Base-by-base conservation (phyloP, 1,284 basidiomycete species). In the Butyriboletus appendiculatus region DNA sequence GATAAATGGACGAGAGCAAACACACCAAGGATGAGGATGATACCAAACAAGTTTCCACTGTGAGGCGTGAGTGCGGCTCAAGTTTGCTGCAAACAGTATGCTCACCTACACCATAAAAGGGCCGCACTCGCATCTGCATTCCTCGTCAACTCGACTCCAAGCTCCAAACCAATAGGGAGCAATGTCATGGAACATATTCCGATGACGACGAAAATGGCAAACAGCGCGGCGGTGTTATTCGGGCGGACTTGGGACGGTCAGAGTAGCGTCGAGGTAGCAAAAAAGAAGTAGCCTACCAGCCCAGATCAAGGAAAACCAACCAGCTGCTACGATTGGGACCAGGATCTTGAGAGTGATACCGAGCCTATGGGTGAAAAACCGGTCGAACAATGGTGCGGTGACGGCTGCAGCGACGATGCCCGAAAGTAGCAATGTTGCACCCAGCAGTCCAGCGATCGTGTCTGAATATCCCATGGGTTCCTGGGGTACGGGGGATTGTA, bases 281-380 rank as follows among this genome's bases (percentile, higher is more conserved):
- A 39, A 39, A 46, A 40, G 5, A 4, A 11, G 4, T 42, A n/a
- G 67, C 80, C 26, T 62, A 88, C 89, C 81, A 45, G 85, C 88
- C 88, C 88, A 92, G 39, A 92, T 85, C 12, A 92, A 71, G 12
- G 81, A 81, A 20, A 91, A 69, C 88, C 90, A 92, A 20, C 75
- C 76, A 1, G 65, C 76, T 9, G 77, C 84, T 10, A 88, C 73
- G 47, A 84, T 64, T 2, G 90, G 88, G 14, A 84, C 77, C 16
- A 89, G 64, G 0, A 83, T 54, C 55, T 88, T 89, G 50, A 77
- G 62, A 2, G 82, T 81, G 8, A 82, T 57, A 0, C 82, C 87
- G 37, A 92, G 76, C 58, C 83, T 83, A 57, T 83, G 78, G 2
- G 88, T 90, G 55, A 92, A 81, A 9, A 90, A 81, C 22, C 90